Evolutionary conservation across 495 filamentous ascomycete species (phyloP).

Genomic region (Aspergillus bridgeri): DNA sequence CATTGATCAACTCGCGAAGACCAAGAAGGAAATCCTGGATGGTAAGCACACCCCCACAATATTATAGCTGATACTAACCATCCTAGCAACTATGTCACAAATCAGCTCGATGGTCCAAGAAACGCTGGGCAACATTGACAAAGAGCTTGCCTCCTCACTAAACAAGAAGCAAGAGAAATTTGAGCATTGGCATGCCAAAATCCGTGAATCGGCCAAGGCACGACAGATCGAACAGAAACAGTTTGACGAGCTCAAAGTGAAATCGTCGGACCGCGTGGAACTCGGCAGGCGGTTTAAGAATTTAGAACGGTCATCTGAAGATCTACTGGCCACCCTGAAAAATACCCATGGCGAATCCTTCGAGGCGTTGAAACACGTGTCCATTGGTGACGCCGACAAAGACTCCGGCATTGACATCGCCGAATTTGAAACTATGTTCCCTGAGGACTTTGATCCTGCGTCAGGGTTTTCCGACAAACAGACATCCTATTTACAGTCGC

Average conservation of each 20-base stretch:
- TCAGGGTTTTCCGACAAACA: conserved; percentile 40
- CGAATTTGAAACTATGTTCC: conserved; percentile 35
- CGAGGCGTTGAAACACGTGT: conserved; percentile 27
- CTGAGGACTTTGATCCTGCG: conserved; percentile 32
- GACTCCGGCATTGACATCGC: conserved; percentile 45
- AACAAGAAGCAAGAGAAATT: conserved; percentile 78
- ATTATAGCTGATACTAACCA: conserved; percentile 20
- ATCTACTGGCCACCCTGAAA: conserved; percentile 39
- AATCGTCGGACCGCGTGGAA: conserved; percentile 54
- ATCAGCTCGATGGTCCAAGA: conserved; percentile 43
- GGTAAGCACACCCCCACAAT: no score
- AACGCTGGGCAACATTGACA: conserved; percentile 62
- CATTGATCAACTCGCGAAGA: conserved; percentile 60
- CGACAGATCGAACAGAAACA: conserved; percentile 70
- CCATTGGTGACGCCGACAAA: conserved; percentile 53
- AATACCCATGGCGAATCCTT: conserved; percentile 25
- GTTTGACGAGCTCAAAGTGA: conserved; percentile 61
- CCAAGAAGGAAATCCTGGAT: conserved; percentile 45
- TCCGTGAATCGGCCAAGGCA: conserved; percentile 75
- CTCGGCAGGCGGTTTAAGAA: conserved; percentile 60
- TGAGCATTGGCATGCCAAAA: conserved; percentile 68
- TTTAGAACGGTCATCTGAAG: conserved; percentile 51
- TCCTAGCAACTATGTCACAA: conserved; percentile 62
- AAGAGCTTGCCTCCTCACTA: conserved; percentile 70
- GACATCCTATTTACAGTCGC: conserved; percentile 27